phyloP scores from a whole-genome alignment of 148 eudicot species.

The Talinum fruticosum region DNA sequence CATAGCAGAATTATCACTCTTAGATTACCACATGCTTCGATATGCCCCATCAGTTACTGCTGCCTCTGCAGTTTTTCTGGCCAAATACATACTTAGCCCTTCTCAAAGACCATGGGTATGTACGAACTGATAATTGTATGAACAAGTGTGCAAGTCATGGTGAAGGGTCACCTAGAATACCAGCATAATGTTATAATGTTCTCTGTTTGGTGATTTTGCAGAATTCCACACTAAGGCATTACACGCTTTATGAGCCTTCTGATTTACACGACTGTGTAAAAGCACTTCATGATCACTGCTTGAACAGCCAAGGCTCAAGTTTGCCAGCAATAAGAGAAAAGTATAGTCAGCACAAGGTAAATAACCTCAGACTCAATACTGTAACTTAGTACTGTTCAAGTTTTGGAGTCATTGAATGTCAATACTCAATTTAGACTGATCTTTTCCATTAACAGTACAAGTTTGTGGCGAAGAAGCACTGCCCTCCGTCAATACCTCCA shows the following conservation, averaged over 20 bases:
- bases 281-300: slow-evolving; percentile 70
- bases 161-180: neutral
- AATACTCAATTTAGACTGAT: slow-evolving; percentile 4
- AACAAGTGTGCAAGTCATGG: neutral
- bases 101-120: slow-evolving; percentile 86
- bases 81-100: slow-evolving; percentile 60
- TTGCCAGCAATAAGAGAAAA: slow-evolving; percentile 89
- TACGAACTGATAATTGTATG: neutral
- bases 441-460: slow-evolving; percentile 62
- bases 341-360: slow-evolving; percentile 93
- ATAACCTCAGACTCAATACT: neutral
- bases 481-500: slow-evolving; percentile 73
- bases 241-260: slow-evolving; percentile 75
- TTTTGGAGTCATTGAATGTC: neutral
- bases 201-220: slow-evolving; percentile 28
- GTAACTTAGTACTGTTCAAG: neutral
- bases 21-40: slow-evolving; percentile 82
- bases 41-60: slow-evolving; percentile 79
- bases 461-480: slow-evolving; percentile 77
- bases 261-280: slow-evolving; percentile 65
- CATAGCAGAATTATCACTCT: slow-evolving; percentile 76
- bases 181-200: neutral
- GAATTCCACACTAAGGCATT: slow-evolving; percentile 73
- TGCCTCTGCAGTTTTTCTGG: slow-evolving; percentile 85
- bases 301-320: slow-evolving; percentile 51